phyloP scores from a whole-genome alignment of 129 eudicot genomes.

The Flaveria linearis region DNA sequence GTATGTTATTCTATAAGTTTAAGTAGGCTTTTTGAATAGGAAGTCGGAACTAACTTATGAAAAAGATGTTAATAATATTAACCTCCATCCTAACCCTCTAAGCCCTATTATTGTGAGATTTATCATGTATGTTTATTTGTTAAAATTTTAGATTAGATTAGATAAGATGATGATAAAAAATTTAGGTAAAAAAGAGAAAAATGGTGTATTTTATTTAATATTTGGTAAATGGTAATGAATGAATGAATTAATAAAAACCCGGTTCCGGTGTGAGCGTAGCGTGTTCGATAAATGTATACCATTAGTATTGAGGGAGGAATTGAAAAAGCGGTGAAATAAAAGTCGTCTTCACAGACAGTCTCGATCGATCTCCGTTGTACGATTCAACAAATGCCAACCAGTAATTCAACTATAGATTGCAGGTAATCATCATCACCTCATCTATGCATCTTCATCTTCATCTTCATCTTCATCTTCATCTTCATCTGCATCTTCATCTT shows the following conservation, averaged over 20 bases:
- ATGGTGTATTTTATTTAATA: no score
- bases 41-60: no score
- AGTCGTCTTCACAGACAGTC: slow-evolving; percentile 31
- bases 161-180: no score
- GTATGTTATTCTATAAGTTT: no score
- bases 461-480: not conserved
- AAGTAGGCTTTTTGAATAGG: no score
- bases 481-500: not conserved
- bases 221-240: no score
- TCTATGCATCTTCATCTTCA: not conserved
- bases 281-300: slow-evolving; percentile 10
- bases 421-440: not conserved
- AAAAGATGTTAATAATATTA: no score
- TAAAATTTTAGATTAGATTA: no score
- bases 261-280: slow-evolving; percentile 17
- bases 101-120: no score
- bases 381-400: slow-evolving; percentile 22
- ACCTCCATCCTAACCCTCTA: no score
- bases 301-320: not conserved
- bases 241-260: not conserved
- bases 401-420: not conserved
- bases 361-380: slow-evolving; percentile 29
- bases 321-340: slow-evolving; percentile 37
- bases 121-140: no score
- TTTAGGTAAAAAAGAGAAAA: no score